phyloP scores from a whole-genome alignment of 345 rosid species.

The Microthlaspi erraticum region DNA sequence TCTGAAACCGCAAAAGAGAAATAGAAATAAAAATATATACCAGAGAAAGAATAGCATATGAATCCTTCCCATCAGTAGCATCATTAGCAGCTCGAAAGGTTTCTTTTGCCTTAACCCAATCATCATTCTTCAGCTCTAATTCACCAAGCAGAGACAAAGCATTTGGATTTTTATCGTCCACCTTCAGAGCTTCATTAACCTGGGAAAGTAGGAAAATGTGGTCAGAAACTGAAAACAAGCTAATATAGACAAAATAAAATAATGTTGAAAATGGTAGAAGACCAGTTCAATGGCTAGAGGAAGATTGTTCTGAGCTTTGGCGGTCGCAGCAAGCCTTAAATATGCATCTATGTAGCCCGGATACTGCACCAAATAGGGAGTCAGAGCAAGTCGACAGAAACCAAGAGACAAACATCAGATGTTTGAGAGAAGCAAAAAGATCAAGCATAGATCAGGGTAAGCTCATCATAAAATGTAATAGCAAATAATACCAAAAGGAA shows the following conservation, averaged over 20 bases:
- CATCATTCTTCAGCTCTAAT: conserved; percentile 97
- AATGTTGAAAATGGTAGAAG: conserved; percentile 27
- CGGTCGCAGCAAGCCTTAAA: conserved; percentile 91
- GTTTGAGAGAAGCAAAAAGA: conserved; percentile 25
- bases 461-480: conserved; percentile 19
- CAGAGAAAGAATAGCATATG: conserved; percentile 91
- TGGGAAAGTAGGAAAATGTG: conserved; percentile 33
- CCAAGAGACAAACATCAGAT: conserved; percentile 18
- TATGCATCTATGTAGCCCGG: conserved; percentile 92
- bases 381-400: conserved; percentile 21
- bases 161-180: conserved; percentile 83
- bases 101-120: conserved; percentile 99
- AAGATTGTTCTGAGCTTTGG: conserved; percentile 88
- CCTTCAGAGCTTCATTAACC: conserved; percentile 93
- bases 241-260: not conserved
- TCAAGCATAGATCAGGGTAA: conserved; percentile 30
- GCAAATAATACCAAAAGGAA: conserved; percentile 17
- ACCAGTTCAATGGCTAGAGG: conserved; percentile 97
- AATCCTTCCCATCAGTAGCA: conserved; percentile 93
- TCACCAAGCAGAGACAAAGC: conserved; percentile 97
- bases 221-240: conserved; percentile 30
- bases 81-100: conserved; percentile 96
- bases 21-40: conserved; percentile 45
- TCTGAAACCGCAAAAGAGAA: not conserved
- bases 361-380: conserved; percentile 57